A percentile compares a stretch with the other conserved stretches of the same genome.
Evolutionary conservation across 1,139 yeast species (phyloP).

Genomic region (Magnusiomyces ingens): DNA sequence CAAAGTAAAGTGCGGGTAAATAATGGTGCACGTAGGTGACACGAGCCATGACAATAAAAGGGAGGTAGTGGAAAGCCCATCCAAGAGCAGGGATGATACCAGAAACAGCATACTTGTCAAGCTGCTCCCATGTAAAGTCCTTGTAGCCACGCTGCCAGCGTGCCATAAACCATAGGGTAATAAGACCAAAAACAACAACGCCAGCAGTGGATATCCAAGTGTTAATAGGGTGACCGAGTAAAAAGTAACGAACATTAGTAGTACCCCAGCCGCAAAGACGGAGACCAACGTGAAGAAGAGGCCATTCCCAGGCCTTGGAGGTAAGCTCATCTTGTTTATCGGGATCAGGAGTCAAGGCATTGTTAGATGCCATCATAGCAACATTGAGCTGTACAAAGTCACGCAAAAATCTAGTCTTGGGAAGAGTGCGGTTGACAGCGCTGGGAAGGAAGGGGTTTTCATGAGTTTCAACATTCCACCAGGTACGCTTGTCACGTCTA

Average conservation of each 20-base stretch:
- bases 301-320: conserved; percentile 98
- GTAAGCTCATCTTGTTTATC: conserved; percentile 92
- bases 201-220: conserved; percentile 87
- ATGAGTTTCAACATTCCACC: conserved; percentile 97
- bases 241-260: conserved; percentile 71
- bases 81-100: conserved; percentile 89
- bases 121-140: conserved; percentile 49
- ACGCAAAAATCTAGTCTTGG: conserved; percentile 74
- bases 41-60: conserved; percentile 92
- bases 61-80: conserved; percentile 89
- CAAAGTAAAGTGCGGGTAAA: conserved; percentile 93
- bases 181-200: conserved; percentile 51
- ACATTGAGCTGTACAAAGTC: conserved; percentile 89
- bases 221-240: conserved; percentile 89
- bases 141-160: conserved; percentile 91
- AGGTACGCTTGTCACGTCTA: conserved; percentile 83
- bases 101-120: conserved; percentile 55
- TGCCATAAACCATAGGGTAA: conserved; percentile 53
- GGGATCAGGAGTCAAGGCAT: conserved; percentile 85
- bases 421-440: conserved; percentile 64
- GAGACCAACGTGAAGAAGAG: conserved; percentile 82
- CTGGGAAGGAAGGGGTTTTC: conserved; percentile 66
- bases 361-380: conserved; percentile 99
- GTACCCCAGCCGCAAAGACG: conserved; percentile 95
- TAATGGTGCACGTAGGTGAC: conserved; percentile 97